Base-by-base conservation (phyloP, 305 asterid species). In the Andrographis paniculata region DNA sequence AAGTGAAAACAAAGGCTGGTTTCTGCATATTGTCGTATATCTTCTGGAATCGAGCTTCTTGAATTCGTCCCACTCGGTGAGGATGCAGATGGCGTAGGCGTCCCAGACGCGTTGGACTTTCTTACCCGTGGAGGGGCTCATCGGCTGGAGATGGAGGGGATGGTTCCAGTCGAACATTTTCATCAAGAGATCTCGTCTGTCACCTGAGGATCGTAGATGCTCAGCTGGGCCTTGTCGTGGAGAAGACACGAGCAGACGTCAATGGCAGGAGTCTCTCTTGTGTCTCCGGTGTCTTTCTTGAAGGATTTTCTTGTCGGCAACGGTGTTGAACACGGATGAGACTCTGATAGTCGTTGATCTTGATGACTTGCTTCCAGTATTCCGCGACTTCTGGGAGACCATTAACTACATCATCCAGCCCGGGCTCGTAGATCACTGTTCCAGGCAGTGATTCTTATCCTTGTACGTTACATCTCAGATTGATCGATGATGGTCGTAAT, bases 391-490 rank as follows among this genome's bases (percentile, higher is more conserved):
- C 87, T 1, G 87, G 87, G 7, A 80, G 81, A 43, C 93, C 93
- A 28, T 81, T 89, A 52, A 89, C 98, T 48, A 89, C 84, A 1
- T 82, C 93, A 9, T 82, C 93, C 6, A 91, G 95, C 42, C 98
- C 98, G 16, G 96, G 98, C 78, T 91, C 98, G 21, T 85, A 91
- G 61, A 16, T 88, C 95, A 14, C 95, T 88, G 72, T 88, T 88
- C 97, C 97, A 88, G 21, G 94, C 95, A 33, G 45, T 52, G 65
- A 88, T 84, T 57, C 97, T 92, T 35, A 12, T 38, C 43, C 5
- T 48, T 44, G 28, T 42, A 27, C 46, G 7, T 44, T 20, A 33
- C 4, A 33, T 35, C 50, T 37, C 13, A 14, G 44, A 14, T 33
- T 17, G 33, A 11, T 56, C 21, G 3, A 24, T 20, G 33, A 24